A percentile compares a stretch with the other conserved stretches of the same genome.
phyloP scores from a whole-genome alignment of 208 protist genomes.

The Dictyostelium gargantuum region DNA sequence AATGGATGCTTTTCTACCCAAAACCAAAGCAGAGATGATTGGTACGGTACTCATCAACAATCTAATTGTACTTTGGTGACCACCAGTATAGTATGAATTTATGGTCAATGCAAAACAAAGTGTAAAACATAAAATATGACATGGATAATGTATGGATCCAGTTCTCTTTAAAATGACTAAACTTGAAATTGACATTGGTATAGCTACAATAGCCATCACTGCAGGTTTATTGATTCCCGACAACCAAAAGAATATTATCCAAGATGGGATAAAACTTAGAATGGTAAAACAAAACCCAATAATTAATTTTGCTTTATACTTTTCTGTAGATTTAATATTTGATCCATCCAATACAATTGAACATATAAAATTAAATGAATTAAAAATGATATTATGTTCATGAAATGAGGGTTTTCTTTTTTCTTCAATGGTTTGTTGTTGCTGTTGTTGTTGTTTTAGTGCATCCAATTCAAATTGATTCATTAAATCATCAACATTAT shows the following conservation, averaged over 20 bases:
- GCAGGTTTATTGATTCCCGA: constrained; percentile 24
- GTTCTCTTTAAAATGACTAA: constrained; percentile 25
- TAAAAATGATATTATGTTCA: neutral
- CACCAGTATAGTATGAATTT: constrained; percentile 56
- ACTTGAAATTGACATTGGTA: constrained; percentile 36
- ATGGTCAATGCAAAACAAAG: constrained; percentile 53
- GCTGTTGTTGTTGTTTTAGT: neutral
- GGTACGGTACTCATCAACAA: constrained; percentile 20
- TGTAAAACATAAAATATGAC: constrained; percentile 59
- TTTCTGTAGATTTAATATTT: constrained; percentile 26
- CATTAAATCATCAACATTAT: neutral
- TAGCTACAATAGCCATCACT: constrained; percentile 30
- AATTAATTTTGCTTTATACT: constrained; percentile 55
- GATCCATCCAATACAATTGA: neutral
- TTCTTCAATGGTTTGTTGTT: neutral
- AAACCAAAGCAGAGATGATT: constrained; percentile 15
- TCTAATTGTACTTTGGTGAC: constrained; percentile 27
- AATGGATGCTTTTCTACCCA: constrained; percentile 33
- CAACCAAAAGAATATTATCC: constrained; percentile 60
- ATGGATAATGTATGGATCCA: constrained; percentile 43
- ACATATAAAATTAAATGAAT: constrained; percentile 6
- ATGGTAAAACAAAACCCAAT: constrained; percentile 64
- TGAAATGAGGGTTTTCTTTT: neutral
- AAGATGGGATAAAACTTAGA: constrained; percentile 44
- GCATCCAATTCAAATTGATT: neutral